Percentiles rank a stretch among this genome's conserved stretches.
Conservation (phyloP, 179 eudicot species). For the Drosera spatulata region DNA sequence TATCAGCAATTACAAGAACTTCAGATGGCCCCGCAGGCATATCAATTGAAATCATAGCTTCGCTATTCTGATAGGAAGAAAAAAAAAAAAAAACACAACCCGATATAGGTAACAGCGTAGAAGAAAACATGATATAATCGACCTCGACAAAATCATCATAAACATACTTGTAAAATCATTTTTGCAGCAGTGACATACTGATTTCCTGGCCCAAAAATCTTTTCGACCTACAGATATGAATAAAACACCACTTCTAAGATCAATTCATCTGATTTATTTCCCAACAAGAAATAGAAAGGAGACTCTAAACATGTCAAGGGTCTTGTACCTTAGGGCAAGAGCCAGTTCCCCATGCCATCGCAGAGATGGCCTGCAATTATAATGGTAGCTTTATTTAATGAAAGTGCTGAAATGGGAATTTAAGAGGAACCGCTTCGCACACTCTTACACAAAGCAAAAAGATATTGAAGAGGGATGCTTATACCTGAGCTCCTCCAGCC, state of each 20-base stretch:
- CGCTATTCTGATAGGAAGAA: constrained; percentile 61
- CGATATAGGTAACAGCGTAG: not conserved
- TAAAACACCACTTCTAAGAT: not conserved
- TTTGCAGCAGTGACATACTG: constrained; percentile 99
- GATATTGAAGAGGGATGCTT: not conserved
- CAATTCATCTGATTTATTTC: too few relatives aligned
- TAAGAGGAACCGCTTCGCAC: constrained; percentile 5
- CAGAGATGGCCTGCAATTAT: constrained; percentile 76
- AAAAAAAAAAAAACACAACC: not conserved
- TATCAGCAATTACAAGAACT: constrained; percentile 97
- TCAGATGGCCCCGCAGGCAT: constrained; percentile 99
- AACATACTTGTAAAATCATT: constrained; percentile 88
- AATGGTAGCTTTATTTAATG: not conserved
- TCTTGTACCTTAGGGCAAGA: constrained; percentile 89
- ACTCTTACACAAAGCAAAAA: not conserved
- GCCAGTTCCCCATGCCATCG: constrained; percentile 99
- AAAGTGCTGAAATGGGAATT: not conserved
- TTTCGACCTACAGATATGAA: constrained; percentile 57
- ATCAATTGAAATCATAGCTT: constrained; percentile 98
- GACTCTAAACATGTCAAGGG: not conserved
- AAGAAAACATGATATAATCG: not conserved
- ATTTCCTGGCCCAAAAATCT: constrained; percentile 98
- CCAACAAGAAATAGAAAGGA: not conserved
- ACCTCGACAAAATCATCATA: not conserved
- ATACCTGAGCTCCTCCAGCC: constrained; percentile 99